Base-by-base conservation (phyloP, 192 early-diverging fungal genomes). In the Pilobolus umbonatus region DNA sequence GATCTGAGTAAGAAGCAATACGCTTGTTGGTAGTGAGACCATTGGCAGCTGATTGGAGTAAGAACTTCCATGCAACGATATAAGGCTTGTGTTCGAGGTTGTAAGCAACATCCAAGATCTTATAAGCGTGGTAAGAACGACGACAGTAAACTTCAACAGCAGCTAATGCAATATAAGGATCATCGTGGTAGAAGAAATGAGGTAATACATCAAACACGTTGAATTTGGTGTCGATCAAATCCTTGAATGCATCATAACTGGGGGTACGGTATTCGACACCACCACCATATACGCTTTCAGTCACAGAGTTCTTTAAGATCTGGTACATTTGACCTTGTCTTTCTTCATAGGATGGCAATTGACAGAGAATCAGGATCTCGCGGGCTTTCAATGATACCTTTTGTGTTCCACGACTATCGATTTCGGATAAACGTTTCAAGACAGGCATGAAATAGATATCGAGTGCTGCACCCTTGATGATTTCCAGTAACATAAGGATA, bases 71-170 rank as follows among this genome's bases (percentile, higher is more conserved):
- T 40, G 86, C 80, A 61, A 91, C 73, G 54, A 87, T 76, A 48
- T 83, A 83, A 15, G 89, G 88, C 21, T 69, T 55, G 17, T 73
- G 67, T 36, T 86, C 85, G 26, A 85, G 77, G 56, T 79, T 60
- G 54, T 87, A 88, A 72, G 87, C 84, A 71, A 96, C 85, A 53
- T 86, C 87, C 34, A 89, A 82, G 44, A 99, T 86, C 63, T 91
- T 84, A 79, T 99, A 99, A 35, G 94, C 93, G 67, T 98, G 93
- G 85, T 97, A 96, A 5, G 96, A 93, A 60, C 94, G 94, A 54
- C 95, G 85, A 52, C 92, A 90, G 67, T 99, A 99, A 12, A 94
- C 93, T 82, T 96, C 94, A 30, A 97, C 81, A 21, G 96, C 95
- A 1, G 91, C 88, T 62, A 92, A 72, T 6, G 86, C 74, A 48